phyloP scores from a whole-genome alignment of 1,139 yeast species.

The Candida gigantensis region DNA sequence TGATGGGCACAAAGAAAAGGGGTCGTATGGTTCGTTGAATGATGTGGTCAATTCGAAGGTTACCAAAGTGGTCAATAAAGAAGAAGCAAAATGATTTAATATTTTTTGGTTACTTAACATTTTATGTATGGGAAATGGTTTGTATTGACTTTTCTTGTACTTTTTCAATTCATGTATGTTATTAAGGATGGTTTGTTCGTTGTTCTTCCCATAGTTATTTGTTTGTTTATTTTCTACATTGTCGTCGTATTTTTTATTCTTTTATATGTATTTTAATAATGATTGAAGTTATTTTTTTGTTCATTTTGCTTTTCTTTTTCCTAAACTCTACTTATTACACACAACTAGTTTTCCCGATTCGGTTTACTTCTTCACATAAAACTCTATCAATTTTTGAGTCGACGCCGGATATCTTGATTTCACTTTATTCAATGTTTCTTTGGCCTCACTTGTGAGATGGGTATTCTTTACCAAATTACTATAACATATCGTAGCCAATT shows the following conservation, averaged over 20 bases:
- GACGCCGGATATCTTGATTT: slow-evolving; percentile 13
- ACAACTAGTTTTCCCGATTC: too few relatives aligned
- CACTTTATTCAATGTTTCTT: slow-evolving; percentile 10
- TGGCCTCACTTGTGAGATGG: slow-evolving; percentile 9
- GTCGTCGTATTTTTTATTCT: neutral
- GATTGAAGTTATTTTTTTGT: too few relatives aligned
- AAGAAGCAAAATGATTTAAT: slow-evolving; percentile 4
- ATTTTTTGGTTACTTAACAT: neutral
- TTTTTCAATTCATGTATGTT: neutral
- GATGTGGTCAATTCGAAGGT: slow-evolving; percentile 15
- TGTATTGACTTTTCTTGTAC: neutral
- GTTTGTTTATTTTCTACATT: neutral
- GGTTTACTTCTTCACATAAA: slow-evolving; percentile 9
- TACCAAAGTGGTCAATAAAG: slow-evolving; percentile 10
- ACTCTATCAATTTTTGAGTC: slow-evolving; percentile 16
- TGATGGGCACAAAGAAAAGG: neutral
- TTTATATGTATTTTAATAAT: neutral
- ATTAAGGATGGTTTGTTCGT: too few relatives aligned
- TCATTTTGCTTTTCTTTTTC: neutral
- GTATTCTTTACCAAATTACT: slow-evolving; percentile 33
- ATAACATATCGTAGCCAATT: slow-evolving; percentile 43
- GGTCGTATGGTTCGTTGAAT: slow-evolving; percentile 8
- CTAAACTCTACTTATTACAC: too few relatives aligned
- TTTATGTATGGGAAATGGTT: neutral
- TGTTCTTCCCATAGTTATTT: too few relatives aligned